phyloP scores from a whole-genome alignment of 495 filamentous ascomycete genomes.

The Neurospora tetraspora region DNA sequence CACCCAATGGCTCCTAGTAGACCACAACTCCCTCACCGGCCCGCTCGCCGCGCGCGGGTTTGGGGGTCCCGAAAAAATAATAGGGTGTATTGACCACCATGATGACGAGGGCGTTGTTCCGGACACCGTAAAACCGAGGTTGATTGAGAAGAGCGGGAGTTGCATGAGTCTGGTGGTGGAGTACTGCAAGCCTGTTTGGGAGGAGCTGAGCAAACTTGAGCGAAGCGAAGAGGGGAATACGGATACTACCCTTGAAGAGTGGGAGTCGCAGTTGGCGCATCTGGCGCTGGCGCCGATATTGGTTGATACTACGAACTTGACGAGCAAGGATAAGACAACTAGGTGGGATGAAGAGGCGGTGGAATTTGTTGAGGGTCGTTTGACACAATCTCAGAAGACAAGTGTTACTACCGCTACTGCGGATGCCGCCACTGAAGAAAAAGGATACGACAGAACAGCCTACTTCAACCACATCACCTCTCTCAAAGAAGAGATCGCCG shows the following conservation, averaged over 20 bases:
- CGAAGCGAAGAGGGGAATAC: background rate
- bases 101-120: conserved; percentile 64
- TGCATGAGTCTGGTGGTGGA: conserved; percentile 70
- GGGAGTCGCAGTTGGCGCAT: conserved; percentile 49
- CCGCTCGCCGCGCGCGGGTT: conserved; percentile 30
- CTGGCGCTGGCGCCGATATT: conserved; percentile 74
- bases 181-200: conserved; percentile 51
- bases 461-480: conserved; percentile 55
- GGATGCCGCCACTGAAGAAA: background rate
- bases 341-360: conserved; percentile 55
- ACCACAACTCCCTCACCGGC: conserved; percentile 75
- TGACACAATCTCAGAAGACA: background rate
- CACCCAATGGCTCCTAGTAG: conserved; percentile 62
- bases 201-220: conserved; percentile 11
- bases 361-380: conserved; percentile 46
- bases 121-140: conserved; percentile 38
- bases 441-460: conserved; percentile 39
- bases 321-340: conserved; percentile 61
- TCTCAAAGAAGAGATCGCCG: conserved; percentile 64
- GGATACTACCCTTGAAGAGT: background rate
- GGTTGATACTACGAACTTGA: conserved; percentile 75
- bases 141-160: conserved; percentile 64
- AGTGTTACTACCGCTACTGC: background rate
- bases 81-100: conserved; percentile 90
- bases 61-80: conserved; percentile 28